These are phyloP conservation scores for Hymenoscyphus infarciens DNA, from an alignment of 2,329 filamentous ascomycete species.

Conservation along the genomic window DNA sequence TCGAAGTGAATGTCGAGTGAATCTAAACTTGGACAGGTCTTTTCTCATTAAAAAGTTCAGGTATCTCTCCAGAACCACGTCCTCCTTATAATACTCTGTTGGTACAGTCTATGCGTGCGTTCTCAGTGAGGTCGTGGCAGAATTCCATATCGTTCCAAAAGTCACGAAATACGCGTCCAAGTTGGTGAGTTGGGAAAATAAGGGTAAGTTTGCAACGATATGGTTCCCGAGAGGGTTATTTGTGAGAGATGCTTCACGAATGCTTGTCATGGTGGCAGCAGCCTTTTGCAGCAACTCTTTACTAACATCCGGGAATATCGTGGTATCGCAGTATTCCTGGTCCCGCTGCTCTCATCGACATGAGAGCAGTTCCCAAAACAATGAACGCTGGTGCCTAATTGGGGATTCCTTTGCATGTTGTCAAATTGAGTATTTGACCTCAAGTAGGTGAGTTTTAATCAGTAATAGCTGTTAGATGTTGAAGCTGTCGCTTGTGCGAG, in stretches of 20 bases:
- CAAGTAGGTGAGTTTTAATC: background rate
- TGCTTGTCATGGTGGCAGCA: background rate
- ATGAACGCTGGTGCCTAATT: background rate
- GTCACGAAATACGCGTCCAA: background rate
- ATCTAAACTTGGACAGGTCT: background rate
- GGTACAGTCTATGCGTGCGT: background rate
- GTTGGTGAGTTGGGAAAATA: background rate
- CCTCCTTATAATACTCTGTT: background rate
- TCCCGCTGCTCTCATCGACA: background rate
- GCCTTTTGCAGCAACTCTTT: background rate
- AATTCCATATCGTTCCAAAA: background rate
- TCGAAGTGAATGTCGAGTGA: background rate
- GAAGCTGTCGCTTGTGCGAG: background rate
- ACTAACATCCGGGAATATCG: background rate
- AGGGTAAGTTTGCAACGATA: constrained; percentile 1
- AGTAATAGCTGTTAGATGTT: background rate
- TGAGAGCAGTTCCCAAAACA: background rate
- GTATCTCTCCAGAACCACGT: background rate
- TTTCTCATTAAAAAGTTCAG: background rate
- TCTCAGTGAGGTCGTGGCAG: background rate
- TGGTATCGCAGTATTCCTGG: background rate
- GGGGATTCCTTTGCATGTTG: background rate
- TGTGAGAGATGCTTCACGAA: background rate
- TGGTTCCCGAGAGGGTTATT: background rate
- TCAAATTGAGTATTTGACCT: background rate